Conservation (phyloP, 163 green algal species). For the Chloromonas sp. region DNA sequence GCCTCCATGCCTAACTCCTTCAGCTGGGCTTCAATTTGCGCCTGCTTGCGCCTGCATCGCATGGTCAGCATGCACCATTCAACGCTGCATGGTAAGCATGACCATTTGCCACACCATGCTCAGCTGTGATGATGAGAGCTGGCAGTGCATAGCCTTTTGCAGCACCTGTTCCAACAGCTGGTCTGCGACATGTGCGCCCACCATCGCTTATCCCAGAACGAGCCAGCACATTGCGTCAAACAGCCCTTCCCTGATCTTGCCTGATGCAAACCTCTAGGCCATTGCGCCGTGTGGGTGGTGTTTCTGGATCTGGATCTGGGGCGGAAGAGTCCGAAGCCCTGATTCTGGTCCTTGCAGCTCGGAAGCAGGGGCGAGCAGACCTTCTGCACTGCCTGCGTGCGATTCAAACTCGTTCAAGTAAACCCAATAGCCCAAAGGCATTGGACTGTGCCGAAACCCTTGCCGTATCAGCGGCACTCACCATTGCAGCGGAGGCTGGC, state of each 20-base stretch:
- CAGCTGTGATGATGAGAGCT: not conserved
- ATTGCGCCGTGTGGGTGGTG: not conserved
- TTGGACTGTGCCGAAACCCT: too few relatives aligned
- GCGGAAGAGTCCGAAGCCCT: too few relatives aligned
- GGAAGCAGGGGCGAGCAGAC: not conserved
- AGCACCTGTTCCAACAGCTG: too few relatives aligned
- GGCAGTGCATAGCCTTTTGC: not conserved
- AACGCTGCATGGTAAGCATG: not conserved
- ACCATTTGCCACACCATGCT: not conserved
- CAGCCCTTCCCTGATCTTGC: not conserved
- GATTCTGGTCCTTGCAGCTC: too few relatives aligned
- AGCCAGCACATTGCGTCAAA: not conserved
- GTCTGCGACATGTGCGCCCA: too few relatives aligned
- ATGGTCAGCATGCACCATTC: not conserved
- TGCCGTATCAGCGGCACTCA: too few relatives aligned
- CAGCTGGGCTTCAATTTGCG: constrained; percentile 12
- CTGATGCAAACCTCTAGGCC: not conserved
- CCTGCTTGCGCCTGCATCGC: constrained; percentile 20
- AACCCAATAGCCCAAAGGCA: too few relatives aligned
- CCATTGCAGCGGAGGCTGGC: too few relatives aligned
- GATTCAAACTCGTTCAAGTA: not conserved
- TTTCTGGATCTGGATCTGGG: not conserved
- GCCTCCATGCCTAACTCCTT: constrained; percentile 53
- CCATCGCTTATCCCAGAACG: too few relatives aligned
- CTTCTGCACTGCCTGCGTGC: not conserved